Evolutionary conservation across 345 rosid genomes (phyloP).

Genomic region (Citrus mangshanensis): DNA sequence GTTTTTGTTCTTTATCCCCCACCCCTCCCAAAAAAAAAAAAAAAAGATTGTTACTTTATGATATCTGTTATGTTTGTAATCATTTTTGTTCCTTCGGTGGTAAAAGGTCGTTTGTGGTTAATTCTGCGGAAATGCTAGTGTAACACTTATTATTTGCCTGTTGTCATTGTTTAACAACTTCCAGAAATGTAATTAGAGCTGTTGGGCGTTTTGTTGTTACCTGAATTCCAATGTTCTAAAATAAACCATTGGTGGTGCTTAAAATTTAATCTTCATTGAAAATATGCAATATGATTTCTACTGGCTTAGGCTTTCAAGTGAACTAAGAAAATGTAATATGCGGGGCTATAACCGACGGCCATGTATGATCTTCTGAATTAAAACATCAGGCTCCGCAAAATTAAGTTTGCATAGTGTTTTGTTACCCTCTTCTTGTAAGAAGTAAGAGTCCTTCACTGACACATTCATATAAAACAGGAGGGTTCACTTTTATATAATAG

Average conservation of each 20-base stretch:
- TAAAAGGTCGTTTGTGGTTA: not conserved
- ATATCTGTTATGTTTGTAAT: not conserved
- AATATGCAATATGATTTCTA: too few relatives aligned
- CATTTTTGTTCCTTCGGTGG: not conserved
- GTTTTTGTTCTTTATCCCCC: not conserved
- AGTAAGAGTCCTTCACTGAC: not conserved
- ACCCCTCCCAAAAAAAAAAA: too few relatives aligned
- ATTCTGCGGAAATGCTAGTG: not conserved
- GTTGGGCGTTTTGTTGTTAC: not conserved
- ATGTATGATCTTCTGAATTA: too few relatives aligned
- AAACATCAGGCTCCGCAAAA: not conserved
- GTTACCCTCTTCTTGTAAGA: not conserved
- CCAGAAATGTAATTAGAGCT: not conserved
- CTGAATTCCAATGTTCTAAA: not conserved
- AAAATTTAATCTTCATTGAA: not conserved
- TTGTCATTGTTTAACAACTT: not conserved
- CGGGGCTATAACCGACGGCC: too few relatives aligned
- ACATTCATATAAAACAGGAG: not conserved
- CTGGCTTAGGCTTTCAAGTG: not conserved
- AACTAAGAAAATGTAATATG: too few relatives aligned
- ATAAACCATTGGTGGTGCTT: too few relatives aligned
- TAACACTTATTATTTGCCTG: not conserved
- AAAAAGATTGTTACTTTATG: not conserved
- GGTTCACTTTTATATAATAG: not conserved
- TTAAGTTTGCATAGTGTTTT: not conserved